These are phyloP conservation scores for Fibroporia radiculosa DNA, from an alignment of 768 basidiomycete species.

Conservation along the genomic window DNA sequence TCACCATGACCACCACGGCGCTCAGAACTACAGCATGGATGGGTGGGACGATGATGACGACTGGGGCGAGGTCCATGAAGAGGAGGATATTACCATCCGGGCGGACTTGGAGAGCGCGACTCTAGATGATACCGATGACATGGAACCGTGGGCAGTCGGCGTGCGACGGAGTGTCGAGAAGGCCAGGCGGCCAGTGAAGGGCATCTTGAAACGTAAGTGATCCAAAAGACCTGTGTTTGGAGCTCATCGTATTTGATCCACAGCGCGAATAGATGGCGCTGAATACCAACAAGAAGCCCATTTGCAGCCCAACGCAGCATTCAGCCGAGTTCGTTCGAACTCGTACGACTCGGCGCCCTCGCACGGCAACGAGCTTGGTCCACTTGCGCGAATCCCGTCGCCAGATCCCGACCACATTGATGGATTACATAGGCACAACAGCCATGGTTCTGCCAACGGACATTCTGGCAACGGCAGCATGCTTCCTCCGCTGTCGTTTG, in stretches of 20 bases:
- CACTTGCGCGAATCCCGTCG: conserved; percentile 74
- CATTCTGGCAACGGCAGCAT: conserved; percentile 18
- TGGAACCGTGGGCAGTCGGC: conserved; percentile 73
- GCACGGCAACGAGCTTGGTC: conserved; percentile 55
- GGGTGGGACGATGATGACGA: conserved; percentile 79
- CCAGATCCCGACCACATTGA: conserved; percentile 84
- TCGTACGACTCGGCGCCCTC: conserved; percentile 61
- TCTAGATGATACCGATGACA: conserved; percentile 45
- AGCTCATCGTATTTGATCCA: conserved; percentile 8
- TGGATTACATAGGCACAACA: conserved; percentile 67
- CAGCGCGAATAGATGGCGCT: conserved; percentile 45
- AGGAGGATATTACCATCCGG: conserved; percentile 71
- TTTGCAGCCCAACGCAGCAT: conserved; percentile 28
- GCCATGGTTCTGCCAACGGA: conserved; percentile 42
- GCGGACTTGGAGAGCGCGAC: conserved; percentile 43
- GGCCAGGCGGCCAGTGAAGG: conserved; percentile 57
- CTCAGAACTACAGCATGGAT: conserved; percentile 33
- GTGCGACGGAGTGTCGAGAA: conserved; percentile 68
- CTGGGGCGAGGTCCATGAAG: conserved; percentile 61
- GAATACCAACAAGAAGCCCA: conserved; percentile 60
- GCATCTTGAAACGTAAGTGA: conserved; percentile 83
- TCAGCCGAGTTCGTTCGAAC: conserved; percentile 65
- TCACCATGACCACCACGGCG: conserved; percentile 33
- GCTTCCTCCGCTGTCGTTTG: conserved; percentile 55
- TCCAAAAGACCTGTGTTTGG: conserved; percentile 6